These are phyloP conservation scores for Pezicula radicicola DNA, from an alignment of 2,329 filamentous ascomycete genomes.

Conservation along the genomic window DNA sequence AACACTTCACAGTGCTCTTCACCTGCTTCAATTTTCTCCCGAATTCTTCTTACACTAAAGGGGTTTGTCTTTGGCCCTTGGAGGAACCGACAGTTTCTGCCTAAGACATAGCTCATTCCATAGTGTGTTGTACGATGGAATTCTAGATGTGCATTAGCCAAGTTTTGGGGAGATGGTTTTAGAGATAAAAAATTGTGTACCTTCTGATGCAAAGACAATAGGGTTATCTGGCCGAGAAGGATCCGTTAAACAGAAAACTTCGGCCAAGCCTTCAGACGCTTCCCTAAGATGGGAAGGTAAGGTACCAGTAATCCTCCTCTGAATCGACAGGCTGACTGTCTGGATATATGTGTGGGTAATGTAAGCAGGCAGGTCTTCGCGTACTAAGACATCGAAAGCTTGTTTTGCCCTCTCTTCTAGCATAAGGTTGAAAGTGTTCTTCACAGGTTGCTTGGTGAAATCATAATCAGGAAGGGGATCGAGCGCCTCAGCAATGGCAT, in stretches of 20 bases:
- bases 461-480: slow-evolving; percentile 51
- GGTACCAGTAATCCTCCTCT: slow-evolving; percentile 64
- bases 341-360: slow-evolving; percentile 67
- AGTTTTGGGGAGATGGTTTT: slow-evolving; percentile 1
- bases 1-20: slow-evolving; percentile 72
- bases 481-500: slow-evolving; percentile 62
- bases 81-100: slow-evolving; percentile 75
- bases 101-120: slow-evolving; percentile 68
- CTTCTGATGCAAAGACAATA: slow-evolving; percentile 74
- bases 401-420: slow-evolving; percentile 61
- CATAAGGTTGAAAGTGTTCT: slow-evolving; percentile 51
- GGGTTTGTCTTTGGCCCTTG: slow-evolving; percentile 71
- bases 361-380: slow-evolving; percentile 69
- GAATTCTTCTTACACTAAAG: slow-evolving; percentile 58
- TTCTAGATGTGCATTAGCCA: slow-evolving; percentile 41
- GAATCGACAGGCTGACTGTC: slow-evolving; percentile 67
- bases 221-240: slow-evolving; percentile 71
- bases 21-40: slow-evolving; percentile 58
- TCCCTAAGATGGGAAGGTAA: slow-evolving; percentile 61
- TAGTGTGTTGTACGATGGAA: slow-evolving; percentile 75
- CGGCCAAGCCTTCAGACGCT: slow-evolving; percentile 71
- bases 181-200: slow-evolving; percentile 33
- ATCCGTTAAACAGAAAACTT: slow-evolving; percentile 76
- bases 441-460: slow-evolving; percentile 49
- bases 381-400: slow-evolving; percentile 61